Conservation (phyloP, 1,284 basidiomycete genomes). For the Pisolithus thermaeus region DNA sequence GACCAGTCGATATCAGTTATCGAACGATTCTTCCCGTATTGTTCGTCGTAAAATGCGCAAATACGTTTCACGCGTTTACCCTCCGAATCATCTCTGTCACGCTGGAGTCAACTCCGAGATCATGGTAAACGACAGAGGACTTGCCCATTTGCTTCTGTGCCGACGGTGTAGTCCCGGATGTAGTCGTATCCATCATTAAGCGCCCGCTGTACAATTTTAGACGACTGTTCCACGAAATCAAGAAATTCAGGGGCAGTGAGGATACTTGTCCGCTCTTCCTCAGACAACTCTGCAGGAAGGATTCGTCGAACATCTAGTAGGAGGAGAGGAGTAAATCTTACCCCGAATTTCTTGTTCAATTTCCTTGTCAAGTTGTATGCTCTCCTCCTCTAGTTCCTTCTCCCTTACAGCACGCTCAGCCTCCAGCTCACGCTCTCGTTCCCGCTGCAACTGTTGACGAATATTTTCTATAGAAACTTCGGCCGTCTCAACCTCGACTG, state of each 20-base stretch:
- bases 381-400: slow-evolving; percentile 77
- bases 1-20: slow-evolving; percentile 98
- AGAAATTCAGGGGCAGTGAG: slow-evolving; percentile 84
- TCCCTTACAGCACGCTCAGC: slow-evolving; percentile 68
- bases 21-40: slow-evolving; percentile 85
- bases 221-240: slow-evolving; percentile 92
- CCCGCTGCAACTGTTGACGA: slow-evolving; percentile 61
- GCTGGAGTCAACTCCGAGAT: slow-evolving; percentile 3
- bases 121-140: slow-evolving; percentile 20
- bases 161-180: slow-evolving; percentile 90
- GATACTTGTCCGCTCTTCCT: slow-evolving; percentile 78
- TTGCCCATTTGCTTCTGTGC: slow-evolving; percentile 69
- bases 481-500: slow-evolving; percentile 48
- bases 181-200: slow-evolving; percentile 96
- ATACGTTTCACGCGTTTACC: slow-evolving; percentile 82
- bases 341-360: slow-evolving; percentile 80
- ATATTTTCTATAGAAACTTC: slow-evolving; percentile 65
- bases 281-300: slow-evolving; percentile 61
- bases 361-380: slow-evolving; percentile 70
- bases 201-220: slow-evolving; percentile 94
- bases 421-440: slow-evolving; percentile 49
- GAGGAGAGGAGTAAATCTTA: slow-evolving; percentile 22
- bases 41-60: slow-evolving; percentile 86
- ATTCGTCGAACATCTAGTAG: background rate
- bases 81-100: slow-evolving; percentile 77